Evolutionary conservation across 257 asterid genomes (phyloP).

Genomic region (Hygrophila difformis): DNA sequence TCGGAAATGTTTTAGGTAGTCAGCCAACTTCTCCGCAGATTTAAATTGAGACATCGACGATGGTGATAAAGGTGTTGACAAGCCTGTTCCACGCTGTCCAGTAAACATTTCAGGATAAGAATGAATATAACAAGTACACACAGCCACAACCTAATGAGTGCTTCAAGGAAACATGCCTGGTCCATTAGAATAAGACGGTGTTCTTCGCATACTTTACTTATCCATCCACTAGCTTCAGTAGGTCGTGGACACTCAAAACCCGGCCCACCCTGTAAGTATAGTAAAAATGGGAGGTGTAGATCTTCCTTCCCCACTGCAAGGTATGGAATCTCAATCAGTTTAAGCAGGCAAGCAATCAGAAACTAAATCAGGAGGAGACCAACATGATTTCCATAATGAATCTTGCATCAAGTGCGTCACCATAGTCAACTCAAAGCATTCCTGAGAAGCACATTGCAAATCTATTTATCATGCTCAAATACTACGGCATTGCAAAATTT

Average conservation of each 20-base stretch:
- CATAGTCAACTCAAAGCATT: too few species aligned
- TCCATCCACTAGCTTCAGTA: slow-evolving; percentile 92
- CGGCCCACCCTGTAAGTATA: slow-evolving; percentile 94
- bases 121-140: slow-evolving; percentile 3
- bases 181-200: slow-evolving; percentile 82
- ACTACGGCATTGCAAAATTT: too few species aligned
- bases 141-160: slow-evolving; percentile 5
- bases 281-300: slow-evolving; percentile 56
- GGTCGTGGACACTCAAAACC: slow-evolving; percentile 86
- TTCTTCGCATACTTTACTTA: slow-evolving; percentile 84
- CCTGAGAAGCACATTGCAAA: too few species aligned
- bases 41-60: slow-evolving; percentile 79
- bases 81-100: slow-evolving; percentile 92
- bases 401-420: too few species aligned
- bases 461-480: too few species aligned
- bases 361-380: neutral
- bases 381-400: too few species aligned
- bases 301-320: slow-evolving; percentile 93
- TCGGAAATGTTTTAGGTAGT: slow-evolving; percentile 75
- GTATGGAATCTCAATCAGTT: slow-evolving; percentile 16
- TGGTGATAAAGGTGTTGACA: slow-evolving; percentile 73
- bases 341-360: slow-evolving; percentile 3
- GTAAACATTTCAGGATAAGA: slow-evolving; percentile 26
- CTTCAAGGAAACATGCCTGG: slow-evolving; percentile 51
- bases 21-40: slow-evolving; percentile 53